Base-by-base conservation (phyloP, 129 eudicot genomes). In the Lactuca sativa region DNA sequence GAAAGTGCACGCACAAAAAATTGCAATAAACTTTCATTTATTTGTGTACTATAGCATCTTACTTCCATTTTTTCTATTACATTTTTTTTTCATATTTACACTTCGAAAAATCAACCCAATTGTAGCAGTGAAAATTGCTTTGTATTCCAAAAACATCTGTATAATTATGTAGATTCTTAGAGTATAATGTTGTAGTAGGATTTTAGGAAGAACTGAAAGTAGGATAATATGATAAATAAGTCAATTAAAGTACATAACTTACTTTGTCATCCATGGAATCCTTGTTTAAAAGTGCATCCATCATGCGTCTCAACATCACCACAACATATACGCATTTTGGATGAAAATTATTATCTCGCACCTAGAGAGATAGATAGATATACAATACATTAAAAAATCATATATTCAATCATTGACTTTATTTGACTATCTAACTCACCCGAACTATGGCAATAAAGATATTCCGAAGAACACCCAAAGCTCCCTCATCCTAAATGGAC, bases 251-350 rank as follows among this genome's bases (percentile, higher is more conserved):
- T 47, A 47, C 3, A 47, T 47, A 61, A 69, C 76, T 64, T 81
- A 92, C 98, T 88, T 93, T 93, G 83, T 93, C 98, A 78, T 93
- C 98, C 85, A 93, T 80, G 40, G 96, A 86, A 78, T 89, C 95
- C 82, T 93, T 86, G 81, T 85, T 89, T 66, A 93, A 68, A 34
- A 85, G 77, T 72, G 98, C 96, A 72, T 93, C 98, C 90, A 93
- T 85, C 95, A 93, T 89, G 66, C 96, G 98, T 74, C 96, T 85
- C 78, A 93, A 8, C 98, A 93, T 93, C 63, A 93, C 95, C 49
- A 88, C 96, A 78, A 78, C 95, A 76, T 89, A 93, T 13, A 83
- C 82, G 75, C 98, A 89, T 79, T 93, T 93, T 47, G 79, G 62
- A 40, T 88, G 86, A 58, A 93, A 89, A 78, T 83, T 89, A 70